Base-by-base conservation (phyloP, 129 eudicot species). In the Flaveria brownii region DNA sequence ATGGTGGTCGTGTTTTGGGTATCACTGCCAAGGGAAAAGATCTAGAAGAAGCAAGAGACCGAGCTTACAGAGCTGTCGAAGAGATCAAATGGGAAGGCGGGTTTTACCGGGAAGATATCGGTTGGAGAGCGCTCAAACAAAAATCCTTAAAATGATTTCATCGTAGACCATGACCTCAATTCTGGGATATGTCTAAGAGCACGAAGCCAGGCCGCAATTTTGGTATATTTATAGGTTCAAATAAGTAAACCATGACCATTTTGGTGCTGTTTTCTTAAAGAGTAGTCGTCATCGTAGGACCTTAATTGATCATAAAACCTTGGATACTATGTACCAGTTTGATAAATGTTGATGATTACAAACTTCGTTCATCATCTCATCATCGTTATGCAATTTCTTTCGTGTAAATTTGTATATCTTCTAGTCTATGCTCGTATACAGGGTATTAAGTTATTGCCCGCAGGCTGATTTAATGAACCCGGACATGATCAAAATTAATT, bases 1-100 rank as follows among this genome's bases (percentile, higher is more conserved):
- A 80, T 0, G 98, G 98, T 1, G 98, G 98, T 2, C 90, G 98
- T 30, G 98, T 93, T 64, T 96, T 93, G 77, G 97, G 97, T 1
- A 73, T 93, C 76, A 93, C 98, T 6, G 92, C 98, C 22, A 90
- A 84, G 64, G 98, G 98, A 12, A 81, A 76, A 62, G 88, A 93
- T 78, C 95, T 93, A 14, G 88, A 80, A 70, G 97, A 90, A 77
- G 98, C 98, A 5, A 77, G 89, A 50, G 91, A 93, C 71, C 72
- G 89, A 77, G 95, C 92, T 26, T 93, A 93, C 72, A 89, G 80
- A 84, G 98, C 97, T 16, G 76, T 87, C 17, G 96, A 88, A 45
- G 89, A 80, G 79, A 85, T 93, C 16, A 78, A 84, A 22, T 93
- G 98, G 98, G 83, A 86, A 0, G 98, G 87, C 12, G 98, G 98